phyloP scores from a whole-genome alignment of 306 rosid species.

The Prinsepia uniflora region DNA sequence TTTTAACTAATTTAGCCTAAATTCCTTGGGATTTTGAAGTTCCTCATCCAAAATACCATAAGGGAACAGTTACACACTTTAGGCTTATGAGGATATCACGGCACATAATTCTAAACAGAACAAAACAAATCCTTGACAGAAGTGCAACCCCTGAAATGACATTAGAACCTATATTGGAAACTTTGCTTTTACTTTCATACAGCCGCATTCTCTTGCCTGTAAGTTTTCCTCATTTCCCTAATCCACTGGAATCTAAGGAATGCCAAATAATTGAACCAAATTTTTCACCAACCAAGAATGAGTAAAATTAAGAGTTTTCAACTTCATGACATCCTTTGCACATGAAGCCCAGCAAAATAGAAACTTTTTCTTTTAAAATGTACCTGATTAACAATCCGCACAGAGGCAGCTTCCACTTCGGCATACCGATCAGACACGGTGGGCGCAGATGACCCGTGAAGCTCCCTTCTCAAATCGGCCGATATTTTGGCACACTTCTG shows the following conservation, averaged over 20 bases:
- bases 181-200: not conserved
- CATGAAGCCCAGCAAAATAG: not conserved
- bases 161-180: not conserved
- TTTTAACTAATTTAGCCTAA: too few relatives aligned
- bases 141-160: not conserved
- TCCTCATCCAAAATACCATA: not conserved
- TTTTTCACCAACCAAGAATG: not conserved
- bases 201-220: not conserved
- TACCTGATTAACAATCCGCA: slow-evolving; percentile 86
- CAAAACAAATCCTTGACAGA: not conserved
- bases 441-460: slow-evolving; percentile 54
- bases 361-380: not conserved
- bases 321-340: not conserved
- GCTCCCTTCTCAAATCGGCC: slow-evolving; percentile 71
- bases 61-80: not conserved
- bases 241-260: not conserved
- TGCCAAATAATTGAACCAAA: not conserved
- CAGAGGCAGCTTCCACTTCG: slow-evolving; percentile 77
- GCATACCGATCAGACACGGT: slow-evolving; percentile 64
- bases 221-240: not conserved
- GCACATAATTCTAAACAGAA: not conserved
- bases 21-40: too few relatives aligned
- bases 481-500: slow-evolving; percentile 80
- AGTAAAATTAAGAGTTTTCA: not conserved
- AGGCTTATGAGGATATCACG: not conserved